Evolutionary conservation across 495 filamentous ascomycete species (phyloP).

Genomic region (Hypoxylon perforatum): DNA sequence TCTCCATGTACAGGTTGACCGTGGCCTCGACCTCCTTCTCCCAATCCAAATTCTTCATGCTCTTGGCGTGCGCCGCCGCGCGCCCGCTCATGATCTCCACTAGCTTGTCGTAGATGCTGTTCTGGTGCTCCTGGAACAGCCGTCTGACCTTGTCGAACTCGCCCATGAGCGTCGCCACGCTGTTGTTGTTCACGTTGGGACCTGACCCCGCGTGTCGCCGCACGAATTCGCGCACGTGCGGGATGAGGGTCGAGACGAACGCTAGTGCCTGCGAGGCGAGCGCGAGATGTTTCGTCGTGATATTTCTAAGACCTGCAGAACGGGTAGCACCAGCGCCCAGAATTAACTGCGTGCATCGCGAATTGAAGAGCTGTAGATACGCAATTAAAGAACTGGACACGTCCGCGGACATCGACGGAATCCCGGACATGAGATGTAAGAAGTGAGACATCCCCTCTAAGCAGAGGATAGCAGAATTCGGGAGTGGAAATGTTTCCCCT

Average conservation of each 20-base stretch:
- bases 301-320: conserved; percentile 93
- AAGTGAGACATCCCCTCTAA: conserved; percentile 84
- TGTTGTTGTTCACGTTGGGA: conserved; percentile 59
- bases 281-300: conserved; percentile 94
- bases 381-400: conserved; percentile 72
- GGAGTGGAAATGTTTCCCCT: conserved; percentile 84
- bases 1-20: conserved; percentile 87
- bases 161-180: conserved; percentile 68
- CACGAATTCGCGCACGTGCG: conserved; percentile 90
- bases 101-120: conserved; percentile 92
- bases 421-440: conserved; percentile 81
- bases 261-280: conserved; percentile 89
- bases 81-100: conserved; percentile 94
- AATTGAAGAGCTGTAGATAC: conserved; percentile 91
- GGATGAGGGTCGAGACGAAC: conserved; percentile 87
- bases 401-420: conserved; percentile 88
- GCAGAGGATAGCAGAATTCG: conserved; percentile 81
- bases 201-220: conserved; percentile 77
- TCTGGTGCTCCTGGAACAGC: conserved; percentile 91
- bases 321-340: conserved; percentile 91
- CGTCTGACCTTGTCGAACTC: conserved; percentile 95
- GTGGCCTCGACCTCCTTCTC: conserved; percentile 58
- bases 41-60: conserved; percentile 83
- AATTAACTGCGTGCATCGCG: conserved; percentile 90
- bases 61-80: conserved; percentile 74